Evolutionary conservation across 1,139 yeast species (phyloP), one percentile per base, ranked within the genome.

Genomic region (Arxiozyma bovina): DNA sequence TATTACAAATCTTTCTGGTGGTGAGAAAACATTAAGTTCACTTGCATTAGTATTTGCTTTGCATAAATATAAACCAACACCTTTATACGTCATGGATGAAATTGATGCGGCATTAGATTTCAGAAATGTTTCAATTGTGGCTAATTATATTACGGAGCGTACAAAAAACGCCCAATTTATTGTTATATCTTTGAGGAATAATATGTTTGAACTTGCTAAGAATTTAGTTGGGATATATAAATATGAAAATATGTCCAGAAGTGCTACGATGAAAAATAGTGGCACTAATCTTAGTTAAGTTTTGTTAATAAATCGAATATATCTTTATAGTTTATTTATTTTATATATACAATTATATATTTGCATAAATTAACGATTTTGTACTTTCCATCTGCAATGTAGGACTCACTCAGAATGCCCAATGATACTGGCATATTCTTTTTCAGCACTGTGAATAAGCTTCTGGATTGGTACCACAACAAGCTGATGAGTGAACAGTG

Each of bases 51-150:
- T 94, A 5, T 94, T 94, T 78, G 99, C 99, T 0, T 78, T 94
- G 48, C 99, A 94, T 69, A 88, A 87, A 63, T 94, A 89, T 70
- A 93, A 90, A 68, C 99, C 99, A 0, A 94, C 99, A 0, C 99
- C 99, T 8, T 74, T 94, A 50, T 94, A 94, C 68, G 99, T 94
- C 42, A 94, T 94, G 99, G 99, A 94, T 74, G 99, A 94, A 73
- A 93, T 94, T 63, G 99, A 94, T 73, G 99, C 99, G 0, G 99
- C 99, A 1, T 77, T 94, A 62, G 99, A 94, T 73, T 94, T 93
- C 73, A 77, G 98, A 68, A 94, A 94, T 66, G 99, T 94, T 50
- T 88, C 96, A 17, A 93, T 93, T 72, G 96, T 94, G 54, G 99
- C 99, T 3, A 91, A 91, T 65, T 94, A 94, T 68, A 94, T 94